Evolutionary conservation across 2,329 filamentous ascomycete genomes (phyloP), one percentile per base, ranked within the genome.

Genomic region (Didymella segeticola): DNA sequence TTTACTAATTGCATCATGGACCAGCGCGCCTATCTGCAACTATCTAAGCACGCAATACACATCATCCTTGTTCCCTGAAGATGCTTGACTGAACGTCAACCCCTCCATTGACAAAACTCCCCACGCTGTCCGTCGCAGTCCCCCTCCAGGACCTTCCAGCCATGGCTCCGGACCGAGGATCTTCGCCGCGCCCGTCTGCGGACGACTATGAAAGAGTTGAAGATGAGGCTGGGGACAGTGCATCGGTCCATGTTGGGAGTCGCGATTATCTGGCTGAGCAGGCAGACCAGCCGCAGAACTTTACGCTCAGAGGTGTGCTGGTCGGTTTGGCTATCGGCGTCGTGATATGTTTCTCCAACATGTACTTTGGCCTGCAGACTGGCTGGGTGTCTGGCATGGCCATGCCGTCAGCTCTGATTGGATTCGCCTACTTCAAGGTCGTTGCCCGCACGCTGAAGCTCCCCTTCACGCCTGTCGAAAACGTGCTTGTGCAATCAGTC

Each of bases 351-450:
- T 96, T 96, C 73, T 96, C 91, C 46, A 99, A 99, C 72, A 97
- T 96, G 81, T 99, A 98, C 75, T 99, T 99, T 73, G 95, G 95
- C n/a, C 81, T 99, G 26, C 95, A 98, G 77, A 96, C 91, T 23
- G 87, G 87, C 61, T 90, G 87, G 87, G 84, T 90, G 30, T 86
- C 88, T 67, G 90, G 91, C 63, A 98, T 99, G 95, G 90, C 91
- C 14, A 97, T 99, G 92, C 95, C 95, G 0, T 90, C 92, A 1
- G 95, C 92, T 19, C 80, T 99, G 55, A 91, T 99, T 70, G 93
- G 95, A 2, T 98, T 97, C 71, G 93, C 92, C 10, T 89, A 96
- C 64, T 99, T 99, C 81, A 91, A 90, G 68, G 82, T 88, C 5
- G 75, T 97, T 1, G 84, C 89, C 1, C 85, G 84, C 37, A 85